Evolutionary conservation across 2,329 filamentous ascomycete genomes (phyloP), one percentile per base, ranked within the genome.

Genomic region (Canariomyces notabilis): DNA sequence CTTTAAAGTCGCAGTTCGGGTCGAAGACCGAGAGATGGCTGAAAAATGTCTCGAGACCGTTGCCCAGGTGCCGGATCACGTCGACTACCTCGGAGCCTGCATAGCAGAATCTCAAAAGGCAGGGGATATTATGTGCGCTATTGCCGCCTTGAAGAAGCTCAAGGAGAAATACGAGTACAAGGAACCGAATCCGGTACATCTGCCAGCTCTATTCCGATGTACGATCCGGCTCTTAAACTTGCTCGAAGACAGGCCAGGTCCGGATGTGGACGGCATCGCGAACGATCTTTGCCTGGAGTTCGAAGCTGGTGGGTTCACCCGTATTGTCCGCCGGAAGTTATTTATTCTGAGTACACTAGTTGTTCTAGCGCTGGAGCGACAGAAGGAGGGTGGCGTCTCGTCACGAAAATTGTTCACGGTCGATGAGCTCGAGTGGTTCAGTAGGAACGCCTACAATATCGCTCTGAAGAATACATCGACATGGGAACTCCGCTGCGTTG

Each of bases 341-440:
- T 2, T 38, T 22, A 5, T 29, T 43, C 57, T 44, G 58, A 64
- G 16, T 47, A 1, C 4, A 67, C 67, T 65, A 63, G 73, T 73
- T 15, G 63, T 66, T 2, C 67, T 69, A 34, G 67, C 72, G 19
- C 73, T 65, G 23, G 55, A 67, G 14, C 49, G 34, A 9, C 55
- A 66, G 48, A 64, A 62, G 5, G 53, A 64, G 48, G 64, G 61
- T 2, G 16, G 15, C 5, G 15, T 66, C 59, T 2, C 68, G 59
- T 42, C 68, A 68, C 52, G 61, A 57, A 33, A 66, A 51, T 47
- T 74, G 1, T 89, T 89, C 59, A 77, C 75, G 1, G 48, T 74
- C 0, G 62, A 72, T 3, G 89, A 95, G 57, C 70, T 94, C 3
- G 77, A 90, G 55, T 95, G 89, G 89, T 90, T 95, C 61, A 84